A percentile compares a stretch with the other conserved stretches of the same genome.
phyloP scores from a whole-genome alignment of 352 stramenopile genomes.

The Pythium graminicola region DNA sequence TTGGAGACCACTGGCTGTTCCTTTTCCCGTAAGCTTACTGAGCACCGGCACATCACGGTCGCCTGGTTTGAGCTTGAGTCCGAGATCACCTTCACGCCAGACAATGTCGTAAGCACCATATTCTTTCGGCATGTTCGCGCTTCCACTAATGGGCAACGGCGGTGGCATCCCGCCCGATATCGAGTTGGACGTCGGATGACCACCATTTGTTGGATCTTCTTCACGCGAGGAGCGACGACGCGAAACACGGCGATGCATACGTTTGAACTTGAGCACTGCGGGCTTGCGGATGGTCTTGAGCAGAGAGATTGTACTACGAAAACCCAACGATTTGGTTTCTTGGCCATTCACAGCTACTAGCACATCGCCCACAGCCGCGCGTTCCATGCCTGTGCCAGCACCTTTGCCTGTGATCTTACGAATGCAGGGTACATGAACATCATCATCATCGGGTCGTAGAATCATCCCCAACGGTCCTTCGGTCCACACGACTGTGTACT shows the following conservation, averaged over 20 bases:
- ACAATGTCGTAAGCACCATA: slow-evolving; percentile 81
- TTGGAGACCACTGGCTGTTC: slow-evolving; percentile 72
- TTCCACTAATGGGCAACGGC: slow-evolving; percentile 1
- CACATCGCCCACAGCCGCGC: slow-evolving; percentile 69
- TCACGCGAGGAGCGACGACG: slow-evolving; percentile 56
- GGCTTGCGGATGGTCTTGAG: slow-evolving; percentile 83
- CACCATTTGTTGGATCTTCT: slow-evolving; percentile 10
- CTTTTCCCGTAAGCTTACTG: slow-evolving; percentile 79
- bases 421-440: slow-evolving; percentile 84
- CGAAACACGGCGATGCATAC: slow-evolving; percentile 74
- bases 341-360: slow-evolving; percentile 80
- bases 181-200: slow-evolving; percentile 8
- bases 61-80: slow-evolving; percentile 81
- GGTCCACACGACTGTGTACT: slow-evolving; percentile 85
- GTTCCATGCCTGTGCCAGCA: slow-evolving; percentile 76
- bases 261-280: slow-evolving; percentile 85
- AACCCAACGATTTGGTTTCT: slow-evolving; percentile 78
- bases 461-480: slow-evolving; percentile 83
- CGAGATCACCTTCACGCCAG: slow-evolving; percentile 79
- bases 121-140: slow-evolving; percentile 25
- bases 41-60: slow-evolving; percentile 70
- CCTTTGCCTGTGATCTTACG: slow-evolving; percentile 85
- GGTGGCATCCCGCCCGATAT: slow-evolving; percentile 10
- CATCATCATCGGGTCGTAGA: slow-evolving; percentile 75
- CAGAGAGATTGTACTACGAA: slow-evolving; percentile 78